Conservation (phyloP, 495 filamentous ascomycete genomes). For the Xylaria curta region DNA sequence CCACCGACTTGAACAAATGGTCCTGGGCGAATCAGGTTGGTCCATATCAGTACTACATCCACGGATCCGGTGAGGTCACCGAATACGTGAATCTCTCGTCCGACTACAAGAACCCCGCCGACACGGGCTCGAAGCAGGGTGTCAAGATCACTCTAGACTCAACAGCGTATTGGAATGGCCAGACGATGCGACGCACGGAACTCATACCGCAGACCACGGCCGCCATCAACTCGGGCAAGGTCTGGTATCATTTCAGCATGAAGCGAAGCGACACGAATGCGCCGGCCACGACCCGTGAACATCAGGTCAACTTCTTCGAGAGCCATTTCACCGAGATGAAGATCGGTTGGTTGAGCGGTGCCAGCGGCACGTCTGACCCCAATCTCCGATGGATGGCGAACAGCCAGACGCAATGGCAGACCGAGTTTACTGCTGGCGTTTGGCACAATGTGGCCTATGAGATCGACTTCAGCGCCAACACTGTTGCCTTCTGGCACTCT, state of each 20-base stretch:
- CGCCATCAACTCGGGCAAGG: constrained; percentile 62
- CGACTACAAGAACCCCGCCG: constrained; percentile 68
- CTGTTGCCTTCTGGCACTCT: constrained; percentile 65
- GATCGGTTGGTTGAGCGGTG: constrained; percentile 60
- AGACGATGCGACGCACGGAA: constrained; percentile 65
- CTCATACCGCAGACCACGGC: constrained; percentile 70
- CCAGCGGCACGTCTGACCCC: constrained; percentile 49
- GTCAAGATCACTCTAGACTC: constrained; percentile 68
- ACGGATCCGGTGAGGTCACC: constrained; percentile 60
- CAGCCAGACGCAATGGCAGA: constrained; percentile 28
- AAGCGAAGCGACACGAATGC: constrained; percentile 60
- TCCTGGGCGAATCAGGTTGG: constrained; percentile 70
- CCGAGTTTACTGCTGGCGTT: constrained; percentile 46
- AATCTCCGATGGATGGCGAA: constrained; percentile 32
- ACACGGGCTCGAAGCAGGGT: constrained; percentile 62
- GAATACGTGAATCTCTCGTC: constrained; percentile 63
- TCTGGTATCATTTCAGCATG: constrained; percentile 72
- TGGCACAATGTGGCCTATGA: constrained; percentile 71
- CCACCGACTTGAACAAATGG: constrained; percentile 63
- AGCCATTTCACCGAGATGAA: constrained; percentile 74
- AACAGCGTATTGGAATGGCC: constrained; percentile 66
- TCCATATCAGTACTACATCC: constrained; percentile 77
- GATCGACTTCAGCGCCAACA: constrained; percentile 60
- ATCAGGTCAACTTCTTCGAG: constrained; percentile 75
- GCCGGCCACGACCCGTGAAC: constrained; percentile 64